These are phyloP conservation scores for Marchantia paleacea DNA, from an alignment of 225 moss, liverwort and hornwort genomes.

Conservation along the genomic window DNA sequence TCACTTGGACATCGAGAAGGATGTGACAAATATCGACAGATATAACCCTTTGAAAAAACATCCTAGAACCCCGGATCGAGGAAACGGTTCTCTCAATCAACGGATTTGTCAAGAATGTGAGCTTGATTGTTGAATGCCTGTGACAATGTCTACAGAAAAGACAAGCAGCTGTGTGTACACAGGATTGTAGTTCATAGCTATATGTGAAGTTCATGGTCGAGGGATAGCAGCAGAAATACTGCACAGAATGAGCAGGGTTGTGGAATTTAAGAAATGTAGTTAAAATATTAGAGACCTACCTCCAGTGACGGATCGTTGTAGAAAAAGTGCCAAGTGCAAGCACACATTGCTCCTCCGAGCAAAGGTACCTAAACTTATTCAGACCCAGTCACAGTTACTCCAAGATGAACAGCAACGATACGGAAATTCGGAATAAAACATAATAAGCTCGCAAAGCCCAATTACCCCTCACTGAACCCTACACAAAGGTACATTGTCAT, in stretches of 20 bases:
- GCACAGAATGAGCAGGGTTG: neutral
- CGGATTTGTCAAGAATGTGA: no score
- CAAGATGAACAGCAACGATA: neutral
- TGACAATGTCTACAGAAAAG: no score
- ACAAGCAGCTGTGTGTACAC: no score
- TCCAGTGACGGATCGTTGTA: constrained; percentile 88
- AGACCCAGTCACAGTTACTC: neutral
- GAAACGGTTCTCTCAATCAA: no score
- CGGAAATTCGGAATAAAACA: neutral
- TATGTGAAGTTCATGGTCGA: no score
- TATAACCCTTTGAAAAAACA: no score
- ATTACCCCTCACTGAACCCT: neutral
- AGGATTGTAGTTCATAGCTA: no score
- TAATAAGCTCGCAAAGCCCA: neutral
- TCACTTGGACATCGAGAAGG: no score
- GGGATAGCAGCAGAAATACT: no score
- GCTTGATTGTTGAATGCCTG: no score
- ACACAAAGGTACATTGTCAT: neutral
- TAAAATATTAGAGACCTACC: constrained; percentile 31
- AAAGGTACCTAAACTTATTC: constrained; percentile 59
- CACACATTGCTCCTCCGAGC: constrained; percentile 95
- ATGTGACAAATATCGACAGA: no score
- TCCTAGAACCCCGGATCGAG: no score
- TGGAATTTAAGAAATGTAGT: neutral
- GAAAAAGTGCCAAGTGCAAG: constrained; percentile 99